Conservation (phyloP, 495 filamentous ascomycete genomes). For the Penicillium malachiteum region DNA sequence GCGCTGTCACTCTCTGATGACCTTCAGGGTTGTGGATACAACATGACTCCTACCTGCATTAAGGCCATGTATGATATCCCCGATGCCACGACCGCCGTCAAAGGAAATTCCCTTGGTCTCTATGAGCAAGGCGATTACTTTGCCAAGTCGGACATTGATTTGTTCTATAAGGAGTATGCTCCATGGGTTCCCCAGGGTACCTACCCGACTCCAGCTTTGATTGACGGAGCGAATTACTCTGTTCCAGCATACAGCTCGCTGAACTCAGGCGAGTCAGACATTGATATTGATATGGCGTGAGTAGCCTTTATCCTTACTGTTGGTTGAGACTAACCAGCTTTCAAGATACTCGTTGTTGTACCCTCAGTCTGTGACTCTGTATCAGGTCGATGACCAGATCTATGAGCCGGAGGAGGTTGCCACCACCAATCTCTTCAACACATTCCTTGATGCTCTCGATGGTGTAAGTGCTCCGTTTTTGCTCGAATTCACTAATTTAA, state of each 20-base stretch:
- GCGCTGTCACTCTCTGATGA: slow-evolving; percentile 16
- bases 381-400: slow-evolving; percentile 54
- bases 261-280: slow-evolving; percentile 43
- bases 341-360: slow-evolving; percentile 43
- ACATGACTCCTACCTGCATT: slow-evolving; percentile 55
- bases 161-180: slow-evolving; percentile 53
- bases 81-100: slow-evolving; percentile 29
- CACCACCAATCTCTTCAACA: slow-evolving; percentile 46
- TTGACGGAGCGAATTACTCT: slow-evolving; percentile 43
- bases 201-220: slow-evolving; percentile 38
- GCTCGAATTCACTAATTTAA: neutral
- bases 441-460: slow-evolving; percentile 58
- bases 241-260: slow-evolving; percentile 25
- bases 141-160: slow-evolving; percentile 55
- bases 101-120: slow-evolving; percentile 53
- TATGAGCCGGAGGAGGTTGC: slow-evolving; percentile 35
- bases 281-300: slow-evolving; percentile 48
- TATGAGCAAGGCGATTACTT: slow-evolving; percentile 50
- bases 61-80: slow-evolving; percentile 55
- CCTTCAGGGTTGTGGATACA: slow-evolving; percentile 36
- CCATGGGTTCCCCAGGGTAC: slow-evolving; percentile 41
- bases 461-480: slow-evolving; percentile 26
- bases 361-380: slow-evolving; percentile 56
- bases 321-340: neutral
- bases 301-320: neutral